Conservation (phyloP, 805 yeast genomes). For the Candida lessepsii region DNA sequence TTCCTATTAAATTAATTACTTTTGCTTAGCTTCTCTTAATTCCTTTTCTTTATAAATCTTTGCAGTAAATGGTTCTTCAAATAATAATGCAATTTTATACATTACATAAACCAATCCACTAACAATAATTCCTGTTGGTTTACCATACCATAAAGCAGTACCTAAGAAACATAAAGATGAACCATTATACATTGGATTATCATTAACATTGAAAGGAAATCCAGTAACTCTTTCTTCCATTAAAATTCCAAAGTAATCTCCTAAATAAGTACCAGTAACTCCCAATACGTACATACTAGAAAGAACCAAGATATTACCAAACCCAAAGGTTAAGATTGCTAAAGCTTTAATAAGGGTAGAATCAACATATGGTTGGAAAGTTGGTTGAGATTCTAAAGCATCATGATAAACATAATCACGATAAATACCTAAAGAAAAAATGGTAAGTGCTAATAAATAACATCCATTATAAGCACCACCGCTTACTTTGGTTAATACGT, state of each 20-base stretch:
- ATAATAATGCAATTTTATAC: conserved; percentile 79
- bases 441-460: conserved; percentile 76
- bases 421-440: conserved; percentile 79
- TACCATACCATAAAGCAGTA: conserved; percentile 81
- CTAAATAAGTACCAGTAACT: conserved; percentile 92
- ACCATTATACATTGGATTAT: conserved; percentile 97
- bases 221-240: conserved; percentile 87
- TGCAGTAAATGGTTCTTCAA: conserved; percentile 97
- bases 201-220: conserved; percentile 88
- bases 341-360: conserved; percentile 39
- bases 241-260: conserved; percentile 95
- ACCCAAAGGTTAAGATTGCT: conserved; percentile 55
- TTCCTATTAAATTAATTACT: too few relatives aligned
- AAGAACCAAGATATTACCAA: conserved; percentile 79
- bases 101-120: conserved; percentile 71
- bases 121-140: conserved; percentile 83
- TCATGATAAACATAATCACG: conserved; percentile 74
- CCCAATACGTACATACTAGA: conserved; percentile 91
- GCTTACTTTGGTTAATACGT: conserved; percentile 69
- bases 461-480: conserved; percentile 76
- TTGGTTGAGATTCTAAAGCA: conserved; percentile 72
- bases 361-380: conserved; percentile 51
- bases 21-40: conserved; percentile 5
- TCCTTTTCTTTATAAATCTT: conserved; percentile 64
- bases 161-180: conserved; percentile 88